Conservation (phyloP, 208 protist species). For the Naegleria fowleri region DNA sequence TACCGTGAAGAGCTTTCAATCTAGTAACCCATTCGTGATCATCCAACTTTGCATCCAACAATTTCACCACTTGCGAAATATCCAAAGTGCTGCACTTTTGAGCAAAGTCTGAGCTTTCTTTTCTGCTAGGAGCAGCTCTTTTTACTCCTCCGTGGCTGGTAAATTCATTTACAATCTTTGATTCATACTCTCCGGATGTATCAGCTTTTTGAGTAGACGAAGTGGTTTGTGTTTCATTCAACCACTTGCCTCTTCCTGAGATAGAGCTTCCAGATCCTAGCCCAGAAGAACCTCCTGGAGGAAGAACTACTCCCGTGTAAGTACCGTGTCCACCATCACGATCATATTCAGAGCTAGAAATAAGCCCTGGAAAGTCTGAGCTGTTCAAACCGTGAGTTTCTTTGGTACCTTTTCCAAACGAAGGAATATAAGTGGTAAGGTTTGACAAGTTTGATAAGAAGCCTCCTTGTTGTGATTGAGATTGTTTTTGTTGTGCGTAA, state of each 20-base stretch:
- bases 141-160: background rate
- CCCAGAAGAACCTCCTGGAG: background rate
- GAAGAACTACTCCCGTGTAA: background rate
- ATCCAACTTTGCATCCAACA: background rate
- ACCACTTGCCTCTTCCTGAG: background rate
- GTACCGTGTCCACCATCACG: background rate
- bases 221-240: background rate
- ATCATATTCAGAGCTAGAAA: background rate
- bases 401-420: background rate
- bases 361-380: background rate
- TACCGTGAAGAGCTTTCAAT: background rate
- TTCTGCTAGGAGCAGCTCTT: background rate
- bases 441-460: background rate
- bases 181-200: background rate
- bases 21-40: background rate
- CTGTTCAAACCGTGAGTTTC: background rate
- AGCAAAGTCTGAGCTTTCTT: background rate
- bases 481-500: background rate
- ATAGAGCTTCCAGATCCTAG: background rate
- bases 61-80: background rate
- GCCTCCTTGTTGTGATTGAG: background rate
- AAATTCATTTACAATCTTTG: constrained; percentile 11
- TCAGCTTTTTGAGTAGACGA: background rate
- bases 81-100: background rate
- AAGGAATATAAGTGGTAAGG: background rate